phyloP scores from a whole-genome alignment of 495 filamentous ascomycete genomes.

The Aspergillus olivimuriae region DNA sequence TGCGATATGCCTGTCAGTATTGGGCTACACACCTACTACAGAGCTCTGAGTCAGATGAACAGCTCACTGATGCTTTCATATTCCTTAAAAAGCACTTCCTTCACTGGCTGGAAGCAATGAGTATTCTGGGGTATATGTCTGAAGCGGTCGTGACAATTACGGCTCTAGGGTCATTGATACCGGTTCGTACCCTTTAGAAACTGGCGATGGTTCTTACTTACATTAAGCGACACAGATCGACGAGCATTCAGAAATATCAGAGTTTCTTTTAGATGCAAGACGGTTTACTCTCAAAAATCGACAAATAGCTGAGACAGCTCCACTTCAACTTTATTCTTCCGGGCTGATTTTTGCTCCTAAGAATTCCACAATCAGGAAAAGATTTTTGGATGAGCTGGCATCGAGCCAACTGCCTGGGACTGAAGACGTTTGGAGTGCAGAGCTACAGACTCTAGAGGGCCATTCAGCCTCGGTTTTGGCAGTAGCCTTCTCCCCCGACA shows the following conservation, averaged over 20 bases:
- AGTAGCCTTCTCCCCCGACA: slow-evolving; percentile 4
- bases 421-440: slow-evolving; percentile 2
- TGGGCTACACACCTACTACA: slow-evolving; percentile 37
- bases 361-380: slow-evolving; percentile 3
- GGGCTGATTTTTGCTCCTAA: slow-evolving; percentile 30
- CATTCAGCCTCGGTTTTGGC: neutral
- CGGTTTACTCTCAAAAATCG: slow-evolving; percentile 24
- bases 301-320: slow-evolving; percentile 26
- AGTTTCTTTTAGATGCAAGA: slow-evolving; percentile 29
- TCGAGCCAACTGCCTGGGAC: neutral
- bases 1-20: slow-evolving; percentile 40
- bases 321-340: slow-evolving; percentile 17
- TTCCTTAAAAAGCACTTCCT: slow-evolving; percentile 43
- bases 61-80: slow-evolving; percentile 19
- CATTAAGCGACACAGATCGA: slow-evolving; percentile 2
- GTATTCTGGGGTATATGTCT: slow-evolving; percentile 28
- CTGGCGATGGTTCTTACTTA: neutral
- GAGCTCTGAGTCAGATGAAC: slow-evolving; percentile 14
- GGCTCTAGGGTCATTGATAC: too few species aligned
- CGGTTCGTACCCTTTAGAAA: neutral
- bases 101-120: slow-evolving; percentile 40
- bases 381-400: slow-evolving; percentile 5
- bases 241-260: slow-evolving; percentile 12
- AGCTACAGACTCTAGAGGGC: slow-evolving; percentile 3
- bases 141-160: too few species aligned